Evolutionary conservation across 164 flowering plant species (phyloP).

Genomic region (Umbilicus rupestris): DNA sequence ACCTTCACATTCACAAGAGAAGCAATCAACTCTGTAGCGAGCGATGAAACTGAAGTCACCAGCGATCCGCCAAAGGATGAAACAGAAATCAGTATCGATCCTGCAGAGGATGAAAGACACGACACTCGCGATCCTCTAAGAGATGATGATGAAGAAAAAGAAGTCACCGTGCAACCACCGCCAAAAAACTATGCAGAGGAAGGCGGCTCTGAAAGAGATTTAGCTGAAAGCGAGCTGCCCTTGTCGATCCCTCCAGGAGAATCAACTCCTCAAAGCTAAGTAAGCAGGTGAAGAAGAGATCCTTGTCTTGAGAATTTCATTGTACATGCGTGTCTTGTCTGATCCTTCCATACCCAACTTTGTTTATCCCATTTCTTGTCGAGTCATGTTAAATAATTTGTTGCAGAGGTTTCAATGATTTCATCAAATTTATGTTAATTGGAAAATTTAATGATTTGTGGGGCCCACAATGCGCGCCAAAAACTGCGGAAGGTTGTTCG

Average conservation of each 20-base stretch:
- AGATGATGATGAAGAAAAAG: conserved; percentile 3
- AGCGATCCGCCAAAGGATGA: background rate
- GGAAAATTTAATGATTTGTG: background rate
- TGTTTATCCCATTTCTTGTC: no score
- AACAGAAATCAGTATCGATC: background rate
- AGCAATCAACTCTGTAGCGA: conserved; percentile 30
- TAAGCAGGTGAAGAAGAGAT: background rate
- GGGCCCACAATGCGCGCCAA: conserved; percentile 1
- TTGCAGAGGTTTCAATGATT: no score
- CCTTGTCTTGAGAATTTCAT: background rate
- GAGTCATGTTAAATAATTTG: no score
- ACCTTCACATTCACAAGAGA: conserved; percentile 31
- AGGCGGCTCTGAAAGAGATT: conserved; percentile 18
- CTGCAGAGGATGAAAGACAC: background rate
- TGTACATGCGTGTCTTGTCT: background rate
- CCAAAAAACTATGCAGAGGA: background rate
- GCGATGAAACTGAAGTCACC: conserved; percentile 29
- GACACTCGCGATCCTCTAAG: background rate
- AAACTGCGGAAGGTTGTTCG: conserved; percentile 6
- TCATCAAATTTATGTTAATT: no score
- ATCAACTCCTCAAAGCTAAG: conserved; percentile 18
- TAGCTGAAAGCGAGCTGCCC: conserved; percentile 25
- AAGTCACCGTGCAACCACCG: background rate
- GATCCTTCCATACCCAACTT: no score
- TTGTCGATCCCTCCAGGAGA: conserved; percentile 27